These are phyloP conservation scores for Cercospora zeina DNA, from an alignment of 2,329 filamentous ascomycete species.

Conservation along the genomic window DNA sequence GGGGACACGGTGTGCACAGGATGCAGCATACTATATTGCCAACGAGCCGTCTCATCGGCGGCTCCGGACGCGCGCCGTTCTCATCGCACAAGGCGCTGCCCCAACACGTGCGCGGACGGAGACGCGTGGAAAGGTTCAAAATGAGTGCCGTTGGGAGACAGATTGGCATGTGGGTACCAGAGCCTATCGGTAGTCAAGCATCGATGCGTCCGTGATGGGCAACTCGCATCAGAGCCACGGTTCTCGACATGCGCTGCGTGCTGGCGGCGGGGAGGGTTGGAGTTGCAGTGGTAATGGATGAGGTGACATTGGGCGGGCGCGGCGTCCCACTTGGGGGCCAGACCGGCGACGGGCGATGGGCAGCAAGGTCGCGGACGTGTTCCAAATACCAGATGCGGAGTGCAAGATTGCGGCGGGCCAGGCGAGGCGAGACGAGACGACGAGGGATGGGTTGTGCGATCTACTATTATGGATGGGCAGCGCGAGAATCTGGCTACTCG, in stretches of 20 bases:
- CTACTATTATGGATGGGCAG: too few species aligned
- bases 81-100: background rate
- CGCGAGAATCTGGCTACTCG: background rate
- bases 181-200: slow-evolving; percentile 21
- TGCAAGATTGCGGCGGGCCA: background rate
- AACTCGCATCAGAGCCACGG: slow-evolving; percentile 12
- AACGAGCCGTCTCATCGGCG: background rate
- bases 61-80: background rate
- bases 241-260: background rate
- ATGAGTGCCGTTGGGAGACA: slow-evolving; percentile 9
- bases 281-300: background rate
- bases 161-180: slow-evolving; percentile 17
- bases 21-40: background rate
- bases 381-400: slow-evolving; percentile 6
- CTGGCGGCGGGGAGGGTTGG: background rate
- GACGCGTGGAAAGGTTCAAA: slow-evolving; percentile 8
- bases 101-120: slow-evolving; percentile 18
- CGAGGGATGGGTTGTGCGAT: background rate
- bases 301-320: slow-evolving; percentile 7
- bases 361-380: slow-evolving; percentile 7
- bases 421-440: background rate
- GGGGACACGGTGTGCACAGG: background rate
- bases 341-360: background rate
- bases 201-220: slow-evolving; percentile 3
- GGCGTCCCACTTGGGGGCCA: background rate